phyloP scores from a whole-genome alignment of 2,329 filamentous ascomycete genomes.

The Fusarium liriodendri region DNA sequence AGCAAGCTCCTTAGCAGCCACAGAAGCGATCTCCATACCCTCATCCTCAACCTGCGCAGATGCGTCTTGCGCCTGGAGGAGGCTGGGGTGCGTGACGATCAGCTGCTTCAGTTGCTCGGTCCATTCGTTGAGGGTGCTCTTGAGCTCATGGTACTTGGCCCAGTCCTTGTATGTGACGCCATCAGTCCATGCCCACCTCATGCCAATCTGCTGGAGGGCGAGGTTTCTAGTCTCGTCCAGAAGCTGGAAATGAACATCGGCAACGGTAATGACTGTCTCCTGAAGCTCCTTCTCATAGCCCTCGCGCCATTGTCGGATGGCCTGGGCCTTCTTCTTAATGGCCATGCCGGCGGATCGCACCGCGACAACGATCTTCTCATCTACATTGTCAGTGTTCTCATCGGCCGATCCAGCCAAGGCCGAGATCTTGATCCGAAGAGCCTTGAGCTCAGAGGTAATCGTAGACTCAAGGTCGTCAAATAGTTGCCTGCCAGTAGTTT shows the following conservation, averaged over 20 bases:
- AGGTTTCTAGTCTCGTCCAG: slow-evolving; percentile 85
- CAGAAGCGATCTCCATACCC: slow-evolving; percentile 83
- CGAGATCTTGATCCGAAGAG: slow-evolving; percentile 76
- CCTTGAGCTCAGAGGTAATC: slow-evolving; percentile 70
- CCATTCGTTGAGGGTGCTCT: slow-evolving; percentile 86
- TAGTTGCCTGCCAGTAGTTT: slow-evolving; percentile 73
- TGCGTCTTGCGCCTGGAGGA: slow-evolving; percentile 75
- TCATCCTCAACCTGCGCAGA: slow-evolving; percentile 78
- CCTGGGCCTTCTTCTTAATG: slow-evolving; percentile 82
- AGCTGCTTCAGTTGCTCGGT: slow-evolving; percentile 82
- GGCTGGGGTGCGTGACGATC: slow-evolving; percentile 77
- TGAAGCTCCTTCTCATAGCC: slow-evolving; percentile 77
- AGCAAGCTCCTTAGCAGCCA: slow-evolving; percentile 82
- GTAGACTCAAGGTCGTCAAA: slow-evolving; percentile 76
- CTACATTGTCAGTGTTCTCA: slow-evolving; percentile 53
- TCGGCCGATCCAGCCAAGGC: slow-evolving; percentile 68
- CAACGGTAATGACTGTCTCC: slow-evolving; percentile 74
- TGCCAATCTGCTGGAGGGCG: slow-evolving; percentile 90
- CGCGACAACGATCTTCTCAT: slow-evolving; percentile 57
- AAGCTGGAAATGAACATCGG: slow-evolving; percentile 84
- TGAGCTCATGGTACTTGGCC: slow-evolving; percentile 92
- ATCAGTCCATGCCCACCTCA: slow-evolving; percentile 96
- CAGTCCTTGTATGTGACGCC: slow-evolving; percentile 97
- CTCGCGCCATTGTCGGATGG: slow-evolving; percentile 80
- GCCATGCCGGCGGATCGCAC: slow-evolving; percentile 76